Base-by-base conservation (phyloP, 345 rosid species). In the Isatis tinctoria region DNA sequence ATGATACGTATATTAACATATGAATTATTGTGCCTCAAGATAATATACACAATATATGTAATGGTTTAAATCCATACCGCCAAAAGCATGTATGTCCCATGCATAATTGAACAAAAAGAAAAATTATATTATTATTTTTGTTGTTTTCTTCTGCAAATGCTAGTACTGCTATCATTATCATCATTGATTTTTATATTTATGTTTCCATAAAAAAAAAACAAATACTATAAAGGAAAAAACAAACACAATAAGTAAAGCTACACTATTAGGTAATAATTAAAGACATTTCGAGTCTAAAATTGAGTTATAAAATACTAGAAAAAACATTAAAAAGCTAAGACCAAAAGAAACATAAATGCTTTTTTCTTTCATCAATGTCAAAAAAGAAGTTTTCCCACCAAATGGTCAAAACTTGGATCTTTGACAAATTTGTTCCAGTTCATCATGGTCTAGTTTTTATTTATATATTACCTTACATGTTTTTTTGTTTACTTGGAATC, bases 51-150 rank as follows among this genome's bases (percentile, higher is more conserved):
- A 20, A 33, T 36, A 30, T 73, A 32, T 58, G 73, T 10, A 48
- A 49, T 57, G 44, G 24, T 22, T 22, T 67, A 58, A 67, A 67
- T 67, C 67, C 43, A 59, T 67, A 67, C 41, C 8, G 61, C 44
- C 73, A 67, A 74, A 74, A 74, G 67, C 28, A 4, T 16, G 72
- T 67, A 74, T 74, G 73, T 74, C 78, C 73, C 73, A 66, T 74
- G 67, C 78, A 74, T 74, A 66, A 74, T 74, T 74, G 78, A 74
- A 74, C 60, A 67, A 39, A 74, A 67, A 74, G 67, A 67, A 74
- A 74, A 66, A 36, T 58, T 26, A 48, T 36, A 66, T 57, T 74
- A 36, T 11, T 67, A 45, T 47, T 17, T 33, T 36, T 37, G 4
- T 74, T 59, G 78, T 74, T 74, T 61, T 67, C 57, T 58, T 74